A percentile compares a stretch with the other conserved stretches of the same genome.
Conservation (phyloP, 176 grass and related monocot species). For the Rhynchospora breviuscula region DNA sequence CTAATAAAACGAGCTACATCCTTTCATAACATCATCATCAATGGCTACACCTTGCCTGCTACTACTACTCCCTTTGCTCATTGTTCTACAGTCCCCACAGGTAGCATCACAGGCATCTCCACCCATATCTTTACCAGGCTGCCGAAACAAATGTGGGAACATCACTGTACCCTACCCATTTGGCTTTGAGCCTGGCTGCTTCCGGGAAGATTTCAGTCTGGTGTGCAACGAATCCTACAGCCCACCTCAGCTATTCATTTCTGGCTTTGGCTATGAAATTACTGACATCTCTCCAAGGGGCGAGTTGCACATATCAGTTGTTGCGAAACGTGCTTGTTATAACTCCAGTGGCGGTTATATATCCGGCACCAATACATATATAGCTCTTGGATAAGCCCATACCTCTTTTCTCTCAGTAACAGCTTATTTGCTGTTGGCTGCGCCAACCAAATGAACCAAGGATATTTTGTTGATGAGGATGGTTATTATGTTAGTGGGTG, state of each 20-base stretch:
- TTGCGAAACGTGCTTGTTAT: slow-evolving; percentile 23
- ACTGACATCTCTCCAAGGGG: slow-evolving; percentile 18
- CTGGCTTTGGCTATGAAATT: neutral
- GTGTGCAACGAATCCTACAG: slow-evolving; percentile 19
- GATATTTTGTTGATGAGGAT: neutral
- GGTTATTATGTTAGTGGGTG: slow-evolving; percentile 35
- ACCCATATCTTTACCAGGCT: slow-evolving; percentile 26
- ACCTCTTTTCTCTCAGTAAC: slow-evolving; percentile 30
- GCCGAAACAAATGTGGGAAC: slow-evolving; percentile 39
- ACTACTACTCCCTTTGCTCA: slow-evolving; percentile 2
- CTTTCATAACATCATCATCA: neutral
- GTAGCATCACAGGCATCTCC: neutral
- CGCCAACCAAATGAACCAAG: slow-evolving; percentile 5
- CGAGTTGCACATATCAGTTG: slow-evolving; percentile 8
- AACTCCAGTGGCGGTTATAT: neutral
- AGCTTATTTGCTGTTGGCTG: slow-evolving; percentile 30
- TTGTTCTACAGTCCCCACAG: neutral
- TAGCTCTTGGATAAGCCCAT: neutral
- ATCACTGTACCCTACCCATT: slow-evolving; percentile 49
- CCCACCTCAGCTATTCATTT: slow-evolving; percentile 32
- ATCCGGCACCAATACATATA: neutral
- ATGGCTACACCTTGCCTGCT: neutral
- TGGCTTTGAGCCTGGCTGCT: slow-evolving; percentile 41
- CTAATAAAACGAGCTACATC: neutral
- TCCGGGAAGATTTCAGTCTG: slow-evolving; percentile 21